Conservation (phyloP, 2,329 filamentous ascomycete genomes). For the Paecilomyces formosus region DNA sequence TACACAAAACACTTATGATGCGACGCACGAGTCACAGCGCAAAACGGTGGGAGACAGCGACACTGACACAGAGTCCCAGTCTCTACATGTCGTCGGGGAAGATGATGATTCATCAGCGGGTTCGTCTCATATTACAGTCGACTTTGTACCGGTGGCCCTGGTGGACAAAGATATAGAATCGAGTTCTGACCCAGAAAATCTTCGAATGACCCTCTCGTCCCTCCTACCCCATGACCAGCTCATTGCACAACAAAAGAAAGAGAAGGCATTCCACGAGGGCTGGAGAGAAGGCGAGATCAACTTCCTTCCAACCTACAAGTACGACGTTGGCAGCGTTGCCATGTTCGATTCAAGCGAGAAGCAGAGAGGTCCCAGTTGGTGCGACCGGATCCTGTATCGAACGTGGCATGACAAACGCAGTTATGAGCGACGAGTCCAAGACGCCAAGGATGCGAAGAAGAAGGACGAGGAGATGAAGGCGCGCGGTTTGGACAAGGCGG, state of each 20-base stretch:
- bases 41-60: constrained; percentile 13
- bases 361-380: constrained; percentile 88
- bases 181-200: constrained; percentile 70
- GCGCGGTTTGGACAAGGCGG: constrained; percentile 64
- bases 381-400: constrained; percentile 84
- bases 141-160: constrained; percentile 9
- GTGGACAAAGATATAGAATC: constrained; percentile 61
- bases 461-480: constrained; percentile 81
- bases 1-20: constrained; percentile 67
- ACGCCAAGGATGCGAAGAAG: constrained; percentile 60
- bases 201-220: constrained; percentile 82
- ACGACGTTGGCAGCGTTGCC: constrained; percentile 87
- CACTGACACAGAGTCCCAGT: constrained; percentile 15
- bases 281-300: constrained; percentile 84
- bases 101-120: not conserved
- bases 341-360: constrained; percentile 96
- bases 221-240: constrained; percentile 88
- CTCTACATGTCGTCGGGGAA: constrained; percentile 3
- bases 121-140: not conserved
- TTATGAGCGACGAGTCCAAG: constrained; percentile 56
- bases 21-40: constrained; percentile 34
- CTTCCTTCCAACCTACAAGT: constrained; percentile 95
- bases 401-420: constrained; percentile 63
- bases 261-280: constrained; percentile 81
- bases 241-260: constrained; percentile 60